Base-by-base conservation (phyloP, 2,329 filamentous ascomycete species). In the Botrytis sinoallii region DNA sequence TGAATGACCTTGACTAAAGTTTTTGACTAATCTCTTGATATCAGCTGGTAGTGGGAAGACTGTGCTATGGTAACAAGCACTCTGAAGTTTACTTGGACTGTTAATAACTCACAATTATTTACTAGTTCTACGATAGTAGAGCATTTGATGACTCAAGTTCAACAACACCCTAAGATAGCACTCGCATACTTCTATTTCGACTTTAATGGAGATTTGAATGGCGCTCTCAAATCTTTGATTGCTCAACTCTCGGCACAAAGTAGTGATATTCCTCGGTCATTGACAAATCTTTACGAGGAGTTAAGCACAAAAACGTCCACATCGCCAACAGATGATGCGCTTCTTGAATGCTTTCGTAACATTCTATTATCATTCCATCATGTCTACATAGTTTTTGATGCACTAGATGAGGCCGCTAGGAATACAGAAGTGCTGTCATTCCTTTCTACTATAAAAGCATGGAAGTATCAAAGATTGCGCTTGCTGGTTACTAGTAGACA, bases 131-230 rank as follows among this genome's bases (percentile, higher is more conserved):
- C 82, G 1, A 77, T 80, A 14, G 82, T 84, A 61, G 81, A 82
- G 59, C 73, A 81, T 60, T 44, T 78, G 16, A 63, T 74, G n/a
- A 44, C 52, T 14, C 74, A 76, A 44, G 67, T 64, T 59, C 65
- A 79, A 1, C 75, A 75, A 32, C 74, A 76, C 18, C 74, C 76
- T 12, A 63, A 70, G 10, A 77, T 79, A 18, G 81, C 78, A 0
- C 67, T 84, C 20, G 81, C 79, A 1, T 84, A 81, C 74, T 85
- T 85, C 76, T 85, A 81, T 77, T 85, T 85, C 68, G 80, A 82
- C 4, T 84, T 83, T 75, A 82, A 80, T 61, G 82, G 84, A 60
- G 75, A 80, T 42, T 38, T 75, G 0, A 81, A 76, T 0, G 75
- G 79, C 1, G 79, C 84, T 77, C 75, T 84, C 3, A 79, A 81